Base-by-base conservation (phyloP, 495 filamentous ascomycete genomes). In the Lepidopterella palustris region DNA sequence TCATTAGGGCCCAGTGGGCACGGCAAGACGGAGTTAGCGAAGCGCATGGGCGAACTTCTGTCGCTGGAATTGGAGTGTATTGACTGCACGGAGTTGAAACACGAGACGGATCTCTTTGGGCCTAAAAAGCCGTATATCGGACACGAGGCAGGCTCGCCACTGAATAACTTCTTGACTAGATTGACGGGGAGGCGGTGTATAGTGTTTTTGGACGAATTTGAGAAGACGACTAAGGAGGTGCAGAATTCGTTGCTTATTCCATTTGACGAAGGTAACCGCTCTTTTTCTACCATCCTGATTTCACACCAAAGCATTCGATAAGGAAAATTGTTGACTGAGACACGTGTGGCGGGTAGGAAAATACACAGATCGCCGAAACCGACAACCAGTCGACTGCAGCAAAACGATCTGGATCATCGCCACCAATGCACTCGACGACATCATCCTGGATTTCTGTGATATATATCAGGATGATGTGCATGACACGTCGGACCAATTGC, bases 131-230 rank as follows among this genome's bases (percentile, higher is more conserved):
- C 75, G 0, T 80, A 71, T 26, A 13, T 58, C 4, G 72, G 73
- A 0, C 52, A 51, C 5, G 70, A 78, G 29, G 26, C 68, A 5
- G 80, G 82, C 0, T 71, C 74, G 0, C 69, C 68, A 2, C 49
- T 82, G 23, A 84, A 82, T 49, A 83, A 84, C 64, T 82, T 81
- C 64, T 69, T 84, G 0, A 74, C 72, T 0, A 57, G 48, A 15
- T 68, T 79, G 29, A 63, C 60, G 15, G 77, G 73, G 15, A 26
- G 72, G 53, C 63, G 70, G 23, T 71, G 71, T 26, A 74, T 84
- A 6, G 77, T 83, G 1, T 82, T 82, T 57, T 60, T 84, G 10
- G 82, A 84, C 53, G 80, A 84, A 47, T 82, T 85, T 35, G 81
- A 84, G 27, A 84, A 84, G 66, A 81, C 80, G 13, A 73, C 65